Evolutionary conservation across 108 stramenopile genomes (phyloP).

Genomic region (Skeletonema marinoi): DNA sequence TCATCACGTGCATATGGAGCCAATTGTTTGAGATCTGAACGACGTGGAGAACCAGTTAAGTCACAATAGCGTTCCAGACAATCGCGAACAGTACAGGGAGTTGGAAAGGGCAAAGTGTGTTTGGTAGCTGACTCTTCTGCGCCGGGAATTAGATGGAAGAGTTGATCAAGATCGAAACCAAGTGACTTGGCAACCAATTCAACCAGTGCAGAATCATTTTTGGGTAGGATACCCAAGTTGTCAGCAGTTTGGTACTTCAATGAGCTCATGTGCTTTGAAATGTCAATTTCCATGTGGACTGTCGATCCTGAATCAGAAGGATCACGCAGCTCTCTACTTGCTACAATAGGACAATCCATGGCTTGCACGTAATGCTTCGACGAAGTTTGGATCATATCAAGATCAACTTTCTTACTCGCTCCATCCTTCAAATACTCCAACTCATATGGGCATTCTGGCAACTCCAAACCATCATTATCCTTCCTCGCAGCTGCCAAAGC

Average conservation of each 20-base stretch:
- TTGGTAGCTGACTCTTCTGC: conserved; percentile 49
- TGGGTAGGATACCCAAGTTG: conserved; percentile 93
- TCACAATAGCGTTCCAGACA: conserved; percentile 91
- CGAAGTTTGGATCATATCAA: conserved; percentile 66
- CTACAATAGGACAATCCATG: conserved; percentile 69
- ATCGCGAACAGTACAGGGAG: conserved; percentile 89
- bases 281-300: conserved; percentile 93
- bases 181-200: conserved; percentile 76
- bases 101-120: conserved; percentile 90
- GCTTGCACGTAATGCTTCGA: conserved; percentile 81
- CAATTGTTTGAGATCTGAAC: conserved; percentile 87
- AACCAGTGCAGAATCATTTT: conserved; percentile 69
- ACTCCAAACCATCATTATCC: not conserved
- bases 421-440: conserved; percentile 50
- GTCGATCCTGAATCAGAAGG: conserved; percentile 84
- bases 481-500: conserved; percentile 2
- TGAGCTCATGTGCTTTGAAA: conserved; percentile 53
- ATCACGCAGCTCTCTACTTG: conserved; percentile 79
- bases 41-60: conserved; percentile 83
- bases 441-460: conserved; percentile 67
- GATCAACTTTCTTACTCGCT: conserved; percentile 12
- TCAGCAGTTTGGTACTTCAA: conserved; percentile 93
- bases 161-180: conserved; percentile 59
- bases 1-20: conserved; percentile 77
- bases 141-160: conserved; percentile 52